Evolutionary conservation across 2,329 filamentous ascomycete genomes (phyloP), one percentile per base, ranked within the genome.

Genomic region (Botrytis paeoniae): DNA sequence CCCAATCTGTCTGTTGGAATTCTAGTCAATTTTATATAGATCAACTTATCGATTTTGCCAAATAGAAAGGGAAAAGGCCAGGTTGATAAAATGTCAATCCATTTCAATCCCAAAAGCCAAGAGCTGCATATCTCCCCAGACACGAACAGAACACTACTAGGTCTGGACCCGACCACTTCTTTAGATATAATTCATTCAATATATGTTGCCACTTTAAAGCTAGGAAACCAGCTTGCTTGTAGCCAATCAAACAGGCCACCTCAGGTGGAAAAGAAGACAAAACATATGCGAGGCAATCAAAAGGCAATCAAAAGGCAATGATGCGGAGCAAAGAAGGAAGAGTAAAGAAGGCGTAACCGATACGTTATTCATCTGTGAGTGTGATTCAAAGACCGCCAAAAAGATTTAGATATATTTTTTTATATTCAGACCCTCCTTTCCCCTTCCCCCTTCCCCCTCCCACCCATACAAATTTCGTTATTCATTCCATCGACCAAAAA

Each of bases 121-220:
- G 32, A 37, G 43, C 64, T 35, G 32, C 45, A 51, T 66, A 60
- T 61, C 41, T 37, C 48, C 45, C 22, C 64, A 66, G 45, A 66
- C 64, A 66, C 43, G 43, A 66, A 51, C 37, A 66, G 63, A 51
- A 64, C 63, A 54, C 37, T 2, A 54, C 37, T 2, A 39, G 32
- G 32, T 66, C 63, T 66, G 63, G 63, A 66, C 63, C 45, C 63
- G 63, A 66, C 35, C 63, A n/a, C 63, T 48, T 37, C 32, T 22
- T 51, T 65, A 65, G 63, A 37, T 37, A n/a, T 37, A 65, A 4
- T 37, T 3, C 22, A 39, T 41, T 41, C 60, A 62, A 41, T 41
- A 29, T 20, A 41, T 63, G 37, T 18, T 39, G 20, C 32, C 63
- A 51, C 63, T 22, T 29, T n/a, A 61, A 48, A n/a, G 35, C 25